A percentile compares a stretch with the other conserved stretches of the same genome.
phyloP scores from a whole-genome alignment of 768 basidiomycete species.

The Heimioporus sp. region DNA sequence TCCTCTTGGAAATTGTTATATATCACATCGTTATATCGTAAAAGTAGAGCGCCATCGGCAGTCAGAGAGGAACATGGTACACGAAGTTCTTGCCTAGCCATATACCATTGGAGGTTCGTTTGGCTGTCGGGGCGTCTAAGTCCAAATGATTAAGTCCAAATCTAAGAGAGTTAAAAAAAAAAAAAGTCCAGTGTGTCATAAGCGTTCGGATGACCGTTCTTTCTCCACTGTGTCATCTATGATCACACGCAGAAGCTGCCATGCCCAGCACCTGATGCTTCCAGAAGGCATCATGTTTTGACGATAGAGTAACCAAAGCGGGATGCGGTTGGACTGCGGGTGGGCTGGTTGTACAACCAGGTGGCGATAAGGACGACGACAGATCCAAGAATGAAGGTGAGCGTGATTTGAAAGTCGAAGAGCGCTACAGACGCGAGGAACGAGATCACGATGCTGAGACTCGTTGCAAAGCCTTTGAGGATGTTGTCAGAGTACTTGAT shows the following conservation, averaged over 20 bases:
- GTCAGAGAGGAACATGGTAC: conserved; percentile 12
- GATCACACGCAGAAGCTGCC: neutral
- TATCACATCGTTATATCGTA: conserved; percentile 29
- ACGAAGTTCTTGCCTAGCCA: conserved; percentile 16
- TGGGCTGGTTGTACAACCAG: conserved; percentile 84
- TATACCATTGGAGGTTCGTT: conserved; percentile 16
- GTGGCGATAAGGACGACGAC: conserved; percentile 83
- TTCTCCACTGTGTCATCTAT: conserved; percentile 1
- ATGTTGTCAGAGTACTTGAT: conserved; percentile 95
- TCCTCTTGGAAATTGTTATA: conserved; percentile 10
- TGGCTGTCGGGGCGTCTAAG: conserved; percentile 13
- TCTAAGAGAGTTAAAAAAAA: conserved; percentile 22
- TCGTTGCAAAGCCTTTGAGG: conserved; percentile 93
- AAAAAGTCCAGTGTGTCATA: conserved; percentile 25
- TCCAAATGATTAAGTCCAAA: conserved; percentile 26
- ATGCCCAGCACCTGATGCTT: neutral
- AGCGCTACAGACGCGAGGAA: conserved; percentile 90
- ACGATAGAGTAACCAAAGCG: conserved; percentile 27
- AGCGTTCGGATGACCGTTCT: conserved; percentile 12
- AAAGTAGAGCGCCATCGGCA: conserved; percentile 7
- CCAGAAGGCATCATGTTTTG: conserved; percentile 18
- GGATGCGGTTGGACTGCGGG: conserved; percentile 32
- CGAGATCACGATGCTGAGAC: conserved; percentile 89
- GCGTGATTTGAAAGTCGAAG: conserved; percentile 86
- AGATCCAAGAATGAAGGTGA: conserved; percentile 83